Conservation (phyloP, 192 early-diverging fungal species). For the Dimargaris cristalligena region DNA sequence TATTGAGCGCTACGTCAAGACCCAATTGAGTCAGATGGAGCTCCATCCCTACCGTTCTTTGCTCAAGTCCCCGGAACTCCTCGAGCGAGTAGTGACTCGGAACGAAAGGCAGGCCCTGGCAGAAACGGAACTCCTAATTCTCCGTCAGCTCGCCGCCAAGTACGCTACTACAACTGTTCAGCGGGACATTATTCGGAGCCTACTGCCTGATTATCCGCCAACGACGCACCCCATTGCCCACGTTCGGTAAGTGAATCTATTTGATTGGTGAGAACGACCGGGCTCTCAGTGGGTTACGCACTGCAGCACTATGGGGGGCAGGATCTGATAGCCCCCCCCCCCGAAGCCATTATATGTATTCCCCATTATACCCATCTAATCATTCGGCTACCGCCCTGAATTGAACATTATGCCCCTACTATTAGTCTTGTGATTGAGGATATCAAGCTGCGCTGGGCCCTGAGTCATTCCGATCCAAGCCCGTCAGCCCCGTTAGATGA, state of each 20-base stretch:
- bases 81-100: background rate
- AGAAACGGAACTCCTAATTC: conserved; percentile 2
- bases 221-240: background rate
- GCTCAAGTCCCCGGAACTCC: background rate
- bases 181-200: background rate
- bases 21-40: background rate
- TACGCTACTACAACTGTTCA: background rate
- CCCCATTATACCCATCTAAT: too few species aligned
- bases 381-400: too few species aligned
- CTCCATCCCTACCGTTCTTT: background rate
- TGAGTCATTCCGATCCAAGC: background rate
- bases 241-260: background rate
- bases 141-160: background rate
- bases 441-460: background rate
- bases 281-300: too few species aligned
- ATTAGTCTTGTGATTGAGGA: background rate
- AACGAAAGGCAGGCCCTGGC: background rate
- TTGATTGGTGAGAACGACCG: too few species aligned
- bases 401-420: too few species aligned
- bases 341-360: too few species aligned
- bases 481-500: background rate
- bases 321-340: too few species aligned
- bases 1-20: conserved; percentile 2
- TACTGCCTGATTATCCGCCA: background rate
- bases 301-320: too few species aligned